phyloP scores from a whole-genome alignment of 2,329 filamentous ascomycete genomes.

The Beauveria bassiana region DNA sequence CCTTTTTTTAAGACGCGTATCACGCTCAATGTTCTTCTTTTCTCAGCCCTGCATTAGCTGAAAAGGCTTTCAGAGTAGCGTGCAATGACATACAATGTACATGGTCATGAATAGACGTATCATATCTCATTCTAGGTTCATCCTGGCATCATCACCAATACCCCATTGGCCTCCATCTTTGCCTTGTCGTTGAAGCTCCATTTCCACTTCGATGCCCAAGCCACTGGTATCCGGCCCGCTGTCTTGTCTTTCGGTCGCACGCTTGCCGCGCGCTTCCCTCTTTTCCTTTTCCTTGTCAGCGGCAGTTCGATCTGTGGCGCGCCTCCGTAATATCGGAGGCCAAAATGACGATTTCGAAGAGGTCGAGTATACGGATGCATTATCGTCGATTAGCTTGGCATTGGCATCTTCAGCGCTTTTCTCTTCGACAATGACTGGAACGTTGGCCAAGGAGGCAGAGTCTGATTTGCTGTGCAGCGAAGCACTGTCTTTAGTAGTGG shows the following conservation, averaged over 20 bases:
- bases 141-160: conserved; percentile 74
- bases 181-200: conserved; percentile 45
- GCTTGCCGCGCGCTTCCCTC: conserved; percentile 24
- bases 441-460: conserved; percentile 11
- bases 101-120: background rate
- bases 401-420: conserved; percentile 19
- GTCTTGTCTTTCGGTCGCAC: conserved; percentile 31
- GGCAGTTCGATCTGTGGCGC: conserved; percentile 29
- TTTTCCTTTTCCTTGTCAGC: conserved; percentile 11
- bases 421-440: conserved; percentile 18
- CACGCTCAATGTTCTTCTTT: background rate
- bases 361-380: conserved; percentile 39
- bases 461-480: conserved; percentile 19
- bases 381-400: conserved; percentile 31
- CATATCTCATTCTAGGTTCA: conserved; percentile 61
- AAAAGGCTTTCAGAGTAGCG: background rate
- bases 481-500: conserved; percentile 30
- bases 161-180: conserved; percentile 61
- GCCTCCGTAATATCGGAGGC: conserved; percentile 32
- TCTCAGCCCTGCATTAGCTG: background rate
- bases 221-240: conserved; percentile 34
- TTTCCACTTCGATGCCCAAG: conserved; percentile 37
- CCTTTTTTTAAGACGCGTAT: background rate
- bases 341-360: conserved; percentile 40
- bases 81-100: background rate